Evolutionary conservation across 1,139 yeast genomes (phyloP), one percentile per base, ranked within the genome.

Genomic region (Hansenula lynferdii): DNA sequence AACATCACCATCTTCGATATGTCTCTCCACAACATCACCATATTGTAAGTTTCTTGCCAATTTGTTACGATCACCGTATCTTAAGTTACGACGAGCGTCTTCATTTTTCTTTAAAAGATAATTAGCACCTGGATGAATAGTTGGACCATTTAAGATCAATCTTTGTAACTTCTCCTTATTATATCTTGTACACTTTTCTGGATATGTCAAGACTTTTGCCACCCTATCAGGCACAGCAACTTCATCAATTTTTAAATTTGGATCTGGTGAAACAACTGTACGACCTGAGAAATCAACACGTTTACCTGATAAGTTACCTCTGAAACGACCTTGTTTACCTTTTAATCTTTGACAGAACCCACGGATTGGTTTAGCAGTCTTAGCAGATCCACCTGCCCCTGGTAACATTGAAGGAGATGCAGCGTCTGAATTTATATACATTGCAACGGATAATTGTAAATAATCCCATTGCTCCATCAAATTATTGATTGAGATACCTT

Each of bases 381-480:
- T 70, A 22, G 75, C 65, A 37, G 82, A 78, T 29, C 81, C 77
- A 36, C 79, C 75, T 34, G 75, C 73, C 17, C 80, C 77, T 8
- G 86, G 85, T 45, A 81, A 62, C 59, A 81, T 70, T 3, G 89
- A 81, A 6, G 92, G 90, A 40, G 82, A 80, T n/a, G 89, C 92
- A 31, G 96, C 83, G 62, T 94, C 99, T 1, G 97, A 87, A 60
- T 94, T 94, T 53, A 94, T 92, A 61, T 94, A 94, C 86, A 94
- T 85, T 31, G 98, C 99, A 39, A 94, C 90, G 1, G 96, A 86
- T 42, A 92, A 70, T 62, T 94, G 98, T 49, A 94, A 67, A 58
- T 86, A 92, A 56, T 94, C 99, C 99, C 99, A 94, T 57, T 92
- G 97, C 57, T 92, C 98, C 96, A 92, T 89, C 61, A 94, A 71